Percentiles rank a stretch among this genome's conserved stretches.
phyloP scores from a whole-genome alignment of 1,139 yeast species.

The Pichia sp. region DNA sequence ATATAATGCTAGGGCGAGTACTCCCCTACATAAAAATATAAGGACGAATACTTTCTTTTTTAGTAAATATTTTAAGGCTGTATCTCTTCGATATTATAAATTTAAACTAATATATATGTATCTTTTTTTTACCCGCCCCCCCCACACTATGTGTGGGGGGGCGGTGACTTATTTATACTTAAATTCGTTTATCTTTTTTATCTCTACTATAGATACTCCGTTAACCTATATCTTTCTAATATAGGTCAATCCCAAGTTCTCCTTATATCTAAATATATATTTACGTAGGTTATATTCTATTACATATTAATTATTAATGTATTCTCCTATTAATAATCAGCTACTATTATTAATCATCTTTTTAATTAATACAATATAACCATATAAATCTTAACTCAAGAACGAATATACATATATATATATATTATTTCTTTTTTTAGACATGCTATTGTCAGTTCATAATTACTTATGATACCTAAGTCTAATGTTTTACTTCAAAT shows the following conservation, averaged over 20 bases:
- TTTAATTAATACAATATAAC: slow-evolving; percentile 5
- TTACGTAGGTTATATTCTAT: slow-evolving; percentile 8
- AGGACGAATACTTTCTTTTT: not conserved
- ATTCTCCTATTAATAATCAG: slow-evolving; percentile 4
- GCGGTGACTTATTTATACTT: too few relatives aligned
- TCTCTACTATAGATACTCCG: slow-evolving; percentile 7
- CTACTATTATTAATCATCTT: slow-evolving; percentile 5
- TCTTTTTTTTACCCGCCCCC: not conserved
- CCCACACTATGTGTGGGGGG: too few relatives aligned
- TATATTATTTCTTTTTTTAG: slow-evolving; percentile 6
- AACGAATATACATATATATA: slow-evolving; percentile 5
- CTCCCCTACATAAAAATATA: not conserved
- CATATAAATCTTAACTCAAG: slow-evolving; percentile 8
- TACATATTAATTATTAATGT: slow-evolving; percentile 1
- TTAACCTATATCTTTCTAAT: slow-evolving; percentile 3
- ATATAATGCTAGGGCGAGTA: not conserved
- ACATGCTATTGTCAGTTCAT: slow-evolving; percentile 8
- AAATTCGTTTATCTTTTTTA: slow-evolving; percentile 3
- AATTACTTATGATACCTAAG: slow-evolving; percentile 8
- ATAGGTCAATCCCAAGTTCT: slow-evolving; percentile 8
- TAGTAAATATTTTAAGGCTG: not conserved
- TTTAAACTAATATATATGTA: slow-evolving; percentile 1
- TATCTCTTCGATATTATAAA: slow-evolving; percentile 4
- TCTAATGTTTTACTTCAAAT: slow-evolving; percentile 7
- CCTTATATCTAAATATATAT: slow-evolving; percentile 2